Base-by-base conservation (phyloP, 2,329 filamentous ascomycete species). In the Monosporascus sp. region DNA sequence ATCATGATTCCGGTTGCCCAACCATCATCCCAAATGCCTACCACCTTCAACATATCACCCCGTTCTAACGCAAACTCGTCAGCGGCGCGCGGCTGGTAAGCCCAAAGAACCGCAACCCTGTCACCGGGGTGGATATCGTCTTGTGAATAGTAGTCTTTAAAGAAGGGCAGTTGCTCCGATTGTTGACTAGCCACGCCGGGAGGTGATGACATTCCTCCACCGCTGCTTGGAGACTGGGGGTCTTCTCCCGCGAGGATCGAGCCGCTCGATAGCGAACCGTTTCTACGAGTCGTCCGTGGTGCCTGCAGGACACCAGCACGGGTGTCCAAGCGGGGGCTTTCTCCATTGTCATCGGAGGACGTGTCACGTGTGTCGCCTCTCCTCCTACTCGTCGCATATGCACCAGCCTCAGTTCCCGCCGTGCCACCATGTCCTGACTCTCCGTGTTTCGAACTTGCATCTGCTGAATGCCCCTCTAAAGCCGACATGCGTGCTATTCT, bases 21-120 rank as follows among this genome's bases (percentile, higher is more conserved):
- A 47, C 94, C 94, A 68, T 99, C 94, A 65, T 99, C 94, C 94
- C 94, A 99, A 60, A 99, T 99, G 57, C 94, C 94, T 35, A 97
- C 88, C 15, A 99, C 87, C 74, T 97, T 97, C 65, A 99, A 81
- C 92, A 99, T 97, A 67, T 99, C 94, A 51, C 94, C 94, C 54
- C 94, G 85, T 64, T 97, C 94, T 38, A 99, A 78, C 39, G 90
- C 80, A 66, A 97, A 97, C 67, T 99, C 94, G 65, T 99, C 94
- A 31, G 85, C 84, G 5, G 94, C 94, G 37, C 94, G 88, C 37
- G 94, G 93, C 63, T 96, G 90, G 70, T 99, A 99, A 2, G 94
- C 93, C 94, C 94, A 99, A 15, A 99, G 80, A 2, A 91, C 90
- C 15, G 94, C 83, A 43, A 99, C 93, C 54, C 88, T 87, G 64